Conservation (phyloP, 805 yeast genomes). For the Sporopachydermia lactativora region DNA sequence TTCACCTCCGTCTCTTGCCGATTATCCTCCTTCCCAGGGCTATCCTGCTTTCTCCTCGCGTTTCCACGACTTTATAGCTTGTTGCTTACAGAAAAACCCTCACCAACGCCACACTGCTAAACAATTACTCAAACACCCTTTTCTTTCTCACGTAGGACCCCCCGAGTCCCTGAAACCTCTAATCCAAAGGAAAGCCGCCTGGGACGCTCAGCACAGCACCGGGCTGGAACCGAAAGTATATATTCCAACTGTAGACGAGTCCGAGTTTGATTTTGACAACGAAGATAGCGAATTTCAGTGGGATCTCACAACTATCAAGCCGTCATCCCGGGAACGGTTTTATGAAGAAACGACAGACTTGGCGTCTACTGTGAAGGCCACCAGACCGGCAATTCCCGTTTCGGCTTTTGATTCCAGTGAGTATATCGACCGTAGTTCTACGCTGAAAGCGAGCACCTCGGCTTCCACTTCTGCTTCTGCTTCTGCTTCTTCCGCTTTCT, state of each 20-base stretch:
- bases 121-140: slow-evolving; percentile 48
- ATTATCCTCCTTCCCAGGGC: slow-evolving; percentile 15
- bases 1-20: slow-evolving; percentile 28
- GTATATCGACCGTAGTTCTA: no score
- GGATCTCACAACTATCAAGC: slow-evolving; percentile 3
- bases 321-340: not conserved
- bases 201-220: slow-evolving; percentile 25
- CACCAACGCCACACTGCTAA: slow-evolving; percentile 49
- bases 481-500: no score
- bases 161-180: slow-evolving; percentile 27
- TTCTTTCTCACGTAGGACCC: no score
- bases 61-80: slow-evolving; percentile 53
- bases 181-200: slow-evolving; percentile 28
- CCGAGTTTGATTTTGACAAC: not conserved
- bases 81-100: slow-evolving; percentile 65
- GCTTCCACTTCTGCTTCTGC: no score
- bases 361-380: no score
- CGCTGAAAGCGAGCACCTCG: no score
- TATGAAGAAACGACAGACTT: not conserved
- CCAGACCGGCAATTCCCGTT: no score
- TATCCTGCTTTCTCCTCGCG: slow-evolving; percentile 23
- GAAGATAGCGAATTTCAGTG: not conserved
- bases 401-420: no score
- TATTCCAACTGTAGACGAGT: slow-evolving; percentile 19
- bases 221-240: slow-evolving; percentile 14